phyloP scores from a whole-genome alignment of 1,139 yeast genomes.

The Pneumocystis oryctolagi region DNA sequence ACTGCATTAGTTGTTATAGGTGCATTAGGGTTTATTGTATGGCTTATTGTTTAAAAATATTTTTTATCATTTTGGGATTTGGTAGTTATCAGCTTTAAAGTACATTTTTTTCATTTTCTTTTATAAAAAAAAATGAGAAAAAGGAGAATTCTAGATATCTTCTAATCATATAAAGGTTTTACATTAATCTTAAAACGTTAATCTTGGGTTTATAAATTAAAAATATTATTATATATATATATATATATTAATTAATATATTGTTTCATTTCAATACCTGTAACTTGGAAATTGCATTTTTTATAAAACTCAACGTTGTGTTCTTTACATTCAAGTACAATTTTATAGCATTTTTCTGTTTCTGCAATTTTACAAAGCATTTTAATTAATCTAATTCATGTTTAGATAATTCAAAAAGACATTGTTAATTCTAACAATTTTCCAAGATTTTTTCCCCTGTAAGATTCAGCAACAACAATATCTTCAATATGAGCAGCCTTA shows the following conservation, averaged over 20 bases:
- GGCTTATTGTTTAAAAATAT: constrained; percentile 43
- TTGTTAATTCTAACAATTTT: constrained; percentile 8
- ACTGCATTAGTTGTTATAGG: constrained; percentile 60
- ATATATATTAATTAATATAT: not conserved
- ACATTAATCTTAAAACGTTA: not conserved
- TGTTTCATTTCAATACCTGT: constrained; percentile 5
- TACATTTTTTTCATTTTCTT: not conserved
- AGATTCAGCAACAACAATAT: constrained; percentile 59
- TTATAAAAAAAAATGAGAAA: too few species aligned
- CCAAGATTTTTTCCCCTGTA: constrained; percentile 85
- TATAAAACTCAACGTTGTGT: constrained; percentile 68
- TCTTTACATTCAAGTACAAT: constrained; percentile 74
- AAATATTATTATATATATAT: not conserved
- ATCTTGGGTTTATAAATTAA: not conserved
- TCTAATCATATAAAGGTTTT: not conserved
- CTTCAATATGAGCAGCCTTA: constrained; percentile 85
- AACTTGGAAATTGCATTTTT: constrained; percentile 43
- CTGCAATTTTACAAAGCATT: constrained; percentile 46
- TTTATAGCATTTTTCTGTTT: constrained; percentile 60
- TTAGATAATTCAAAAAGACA: not conserved
- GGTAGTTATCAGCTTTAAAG: not conserved
- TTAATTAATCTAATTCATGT: constrained; percentile 37
- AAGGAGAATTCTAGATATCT: not conserved
- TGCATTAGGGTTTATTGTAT: constrained; percentile 49
- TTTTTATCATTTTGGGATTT: not conserved